Evolutionary conservation across 371 early-diverging fungal species (phyloP), one percentile per base, ranked within the genome.

Genomic region (Conidiobolus incongruus): DNA sequence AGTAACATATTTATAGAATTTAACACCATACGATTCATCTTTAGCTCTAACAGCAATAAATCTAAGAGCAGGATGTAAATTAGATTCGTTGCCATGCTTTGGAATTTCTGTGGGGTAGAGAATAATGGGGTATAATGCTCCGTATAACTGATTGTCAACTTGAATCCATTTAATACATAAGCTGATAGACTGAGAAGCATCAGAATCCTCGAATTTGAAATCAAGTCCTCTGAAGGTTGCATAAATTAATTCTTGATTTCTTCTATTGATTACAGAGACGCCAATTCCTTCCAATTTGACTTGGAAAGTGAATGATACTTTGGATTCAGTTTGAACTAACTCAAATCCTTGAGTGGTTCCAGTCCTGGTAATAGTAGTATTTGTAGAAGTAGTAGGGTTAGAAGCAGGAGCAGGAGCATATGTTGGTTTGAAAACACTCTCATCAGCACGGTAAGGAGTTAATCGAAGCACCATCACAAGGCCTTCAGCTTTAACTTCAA

Each of bases 71-170:
- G 81, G 82, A 22, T 72, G 66, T 17, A 62, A 54, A 12, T 66
- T 60, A 1, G 59, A 54, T 19, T 77, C 73, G 31, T 73, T 65
- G 17, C 61, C 60, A 30, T 66, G 69, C 47, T 68, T 70, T 1
- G 75, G 68, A 10, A 80, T 52, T n/a, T 72, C 72, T 2, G 92
- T 85, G 21, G 96, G 96, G 50, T 84, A 93, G 6, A 95, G 53
- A 23, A 94, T 61, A 15, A 94, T 89, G 0, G 93, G 91, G 42
- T 72, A 82, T 5, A 74, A 49, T 0, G 78, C 67, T 26, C 78
- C 86, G 46, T 75, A 77, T 8, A 82, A 58, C 57, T 94, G 93
- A 58, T 95, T 95, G 55, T 95, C 95, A 40, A 93, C 51, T 63
- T 81, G 92, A 7, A 94, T 52, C 95, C 92, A 95, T 37, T 79